Percentiles rank a stretch among this genome's conserved stretches.
phyloP scores from a whole-genome alignment of 352 stramenopile species.

The Phytophthora pinifolia region DNA sequence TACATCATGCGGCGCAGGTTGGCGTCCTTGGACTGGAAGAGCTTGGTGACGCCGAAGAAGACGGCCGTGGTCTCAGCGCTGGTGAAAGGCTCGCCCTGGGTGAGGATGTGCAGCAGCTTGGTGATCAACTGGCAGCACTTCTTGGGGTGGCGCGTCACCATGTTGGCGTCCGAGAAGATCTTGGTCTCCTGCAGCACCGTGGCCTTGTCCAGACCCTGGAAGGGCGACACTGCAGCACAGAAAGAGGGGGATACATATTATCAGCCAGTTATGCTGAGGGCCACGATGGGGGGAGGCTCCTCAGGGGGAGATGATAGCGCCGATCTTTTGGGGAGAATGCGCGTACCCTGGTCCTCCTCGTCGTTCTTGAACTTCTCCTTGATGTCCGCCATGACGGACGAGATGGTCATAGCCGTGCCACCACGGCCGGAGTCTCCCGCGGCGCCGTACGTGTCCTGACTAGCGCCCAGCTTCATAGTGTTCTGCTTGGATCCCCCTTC shows the following conservation, averaged over 20 bases:
- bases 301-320: neutral
- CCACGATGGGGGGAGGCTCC: neutral
- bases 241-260: conserved; percentile 3
- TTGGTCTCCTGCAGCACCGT: conserved; percentile 97
- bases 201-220: conserved; percentile 94
- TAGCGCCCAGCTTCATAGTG: conserved; percentile 62
- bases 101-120: conserved; percentile 98
- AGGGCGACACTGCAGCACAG: conserved; percentile 81
- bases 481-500: conserved; percentile 27
- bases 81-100: conserved; percentile 96
- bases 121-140: conserved; percentile 99
- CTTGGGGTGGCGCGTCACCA: conserved; percentile 95
- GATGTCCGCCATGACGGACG: conserved; percentile 93
- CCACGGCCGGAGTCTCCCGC: conserved; percentile 43
- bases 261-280: conserved; percentile 1
- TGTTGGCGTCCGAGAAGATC: conserved; percentile 98
- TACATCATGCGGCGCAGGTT: conserved; percentile 99
- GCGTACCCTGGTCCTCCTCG: conserved; percentile 90
- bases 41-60: conserved; percentile 99
- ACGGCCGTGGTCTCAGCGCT: conserved; percentile 96
- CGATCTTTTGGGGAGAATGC: conserved; percentile 6
- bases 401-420: conserved; percentile 49
- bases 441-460: conserved; percentile 50
- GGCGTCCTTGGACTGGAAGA: conserved; percentile 99
- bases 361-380: conserved; percentile 99